Percentiles rank a stretch among this genome's conserved stretches.
Conservation (phyloP, 306 rosid species). For the Ormosia emarginata region DNA sequence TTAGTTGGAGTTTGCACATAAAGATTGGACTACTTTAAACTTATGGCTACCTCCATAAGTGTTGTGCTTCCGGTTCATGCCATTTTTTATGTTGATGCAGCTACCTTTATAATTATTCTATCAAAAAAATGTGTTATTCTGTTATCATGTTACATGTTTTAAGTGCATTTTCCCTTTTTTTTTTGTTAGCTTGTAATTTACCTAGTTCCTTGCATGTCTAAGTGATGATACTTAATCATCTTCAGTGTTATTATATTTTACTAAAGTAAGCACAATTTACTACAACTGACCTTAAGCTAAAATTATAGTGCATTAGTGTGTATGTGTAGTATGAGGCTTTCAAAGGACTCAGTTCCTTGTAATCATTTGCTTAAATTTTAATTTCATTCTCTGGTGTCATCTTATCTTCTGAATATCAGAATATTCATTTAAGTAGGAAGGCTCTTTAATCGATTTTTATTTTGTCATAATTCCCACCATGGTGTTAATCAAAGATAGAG, state of each 20-base stretch:
- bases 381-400: neutral
- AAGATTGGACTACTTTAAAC: constrained; percentile 34
- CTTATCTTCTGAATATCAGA: neutral
- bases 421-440: neutral
- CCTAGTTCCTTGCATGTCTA: neutral
- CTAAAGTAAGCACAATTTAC: neutral
- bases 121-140: neutral
- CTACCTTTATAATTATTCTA: neutral
- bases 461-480: neutral
- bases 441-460: neutral
- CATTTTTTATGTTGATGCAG: neutral
- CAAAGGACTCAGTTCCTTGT: neutral
- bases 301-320: neutral
- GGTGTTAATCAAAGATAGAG: neutral
- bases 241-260: neutral
- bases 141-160: neutral
- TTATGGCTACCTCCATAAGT: constrained; percentile 2
- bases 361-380: constrained; percentile 2
- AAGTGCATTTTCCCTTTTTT: neutral
- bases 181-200: neutral
- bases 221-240: neutral
- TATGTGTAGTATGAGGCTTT: neutral
- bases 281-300: neutral
- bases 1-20: constrained; percentile 20
- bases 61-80: neutral